A percentile compares a stretch with the other conserved stretches of the same genome.
These are phyloP conservation scores for Cryptosporidium ubiquitum DNA, from an alignment of 169 alveolate genomes.

Conservation along the genomic window DNA sequence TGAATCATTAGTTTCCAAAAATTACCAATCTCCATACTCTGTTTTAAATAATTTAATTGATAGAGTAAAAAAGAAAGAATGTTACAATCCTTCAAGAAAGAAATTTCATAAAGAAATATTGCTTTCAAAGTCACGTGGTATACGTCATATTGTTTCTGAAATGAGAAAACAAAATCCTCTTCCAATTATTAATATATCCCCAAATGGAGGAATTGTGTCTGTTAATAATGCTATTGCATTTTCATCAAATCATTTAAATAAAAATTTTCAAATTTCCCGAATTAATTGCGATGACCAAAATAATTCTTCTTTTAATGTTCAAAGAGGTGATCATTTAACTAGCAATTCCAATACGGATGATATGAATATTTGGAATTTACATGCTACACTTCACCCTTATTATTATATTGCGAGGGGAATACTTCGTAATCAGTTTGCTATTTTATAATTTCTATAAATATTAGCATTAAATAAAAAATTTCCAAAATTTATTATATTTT, in stretches of 20 bases:
- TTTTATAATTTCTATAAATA: constrained; percentile 5
- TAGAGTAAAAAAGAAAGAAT: background rate
- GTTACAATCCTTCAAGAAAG: background rate
- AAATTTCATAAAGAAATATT: constrained; percentile 17
- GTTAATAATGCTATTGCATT: constrained; percentile 47
- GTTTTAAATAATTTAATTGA: background rate
- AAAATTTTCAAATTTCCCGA: background rate
- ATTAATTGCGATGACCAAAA: background rate
- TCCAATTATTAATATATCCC: constrained; percentile 52
- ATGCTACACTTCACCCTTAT: constrained; percentile 65
- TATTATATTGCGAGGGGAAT: constrained; percentile 65
- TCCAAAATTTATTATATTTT: background rate
- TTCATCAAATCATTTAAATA: constrained; percentile 21
- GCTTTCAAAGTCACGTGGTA: constrained; percentile 66
- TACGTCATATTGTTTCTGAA: constrained; percentile 61
- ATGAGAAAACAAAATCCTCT: constrained; percentile 63
- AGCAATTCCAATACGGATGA: constrained; percentile 6
- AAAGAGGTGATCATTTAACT: background rate
- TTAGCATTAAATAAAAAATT: background rate
- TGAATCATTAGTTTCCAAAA: background rate
- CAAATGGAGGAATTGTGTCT: constrained; percentile 51
- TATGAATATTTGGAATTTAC: constrained; percentile 54
- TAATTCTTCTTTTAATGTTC: background rate
- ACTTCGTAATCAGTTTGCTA: constrained; percentile 60
- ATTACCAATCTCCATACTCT: constrained; percentile 4